phyloP scores from a whole-genome alignment of 768 basidiomycete genomes.

The Tylopilus vinaceipallidus region DNA sequence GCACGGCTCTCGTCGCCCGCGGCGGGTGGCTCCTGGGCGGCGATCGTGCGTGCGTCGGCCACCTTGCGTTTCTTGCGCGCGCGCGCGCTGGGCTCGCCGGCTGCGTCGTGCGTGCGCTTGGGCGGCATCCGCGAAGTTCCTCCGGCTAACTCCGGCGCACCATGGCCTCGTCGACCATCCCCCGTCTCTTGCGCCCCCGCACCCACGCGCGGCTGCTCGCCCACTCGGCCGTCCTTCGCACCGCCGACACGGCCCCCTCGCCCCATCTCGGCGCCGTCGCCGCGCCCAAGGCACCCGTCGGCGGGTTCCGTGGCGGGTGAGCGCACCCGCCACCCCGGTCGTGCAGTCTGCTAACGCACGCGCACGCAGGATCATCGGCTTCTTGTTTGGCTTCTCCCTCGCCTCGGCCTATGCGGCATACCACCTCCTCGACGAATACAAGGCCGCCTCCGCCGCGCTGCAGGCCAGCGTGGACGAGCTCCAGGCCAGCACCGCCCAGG shows the following conservation, averaged over 20 bases:
- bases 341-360: too few relatives aligned
- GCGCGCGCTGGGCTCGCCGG: conserved; percentile 34
- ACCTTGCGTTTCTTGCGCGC: conserved; percentile 73
- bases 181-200: conserved; percentile 24
- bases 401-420: conserved; percentile 87
- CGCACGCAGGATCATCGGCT: conserved; percentile 76
- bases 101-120: conserved; percentile 39
- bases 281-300: conserved; percentile 70
- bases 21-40: conserved; percentile 44
- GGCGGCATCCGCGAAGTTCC: conserved; percentile 34
- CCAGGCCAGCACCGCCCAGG: conserved; percentile 81
- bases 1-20: conserved; percentile 24
- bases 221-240: conserved; percentile 41
- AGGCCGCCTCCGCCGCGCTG: conserved; percentile 80
- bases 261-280: conserved; percentile 55
- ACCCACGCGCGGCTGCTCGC: conserved; percentile 39
- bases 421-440: conserved; percentile 87
- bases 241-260: conserved; percentile 36
- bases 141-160: conserved; percentile 27
- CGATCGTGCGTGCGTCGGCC: conserved; percentile 60
- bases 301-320: conserved; percentile 71
- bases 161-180: conserved; percentile 40
- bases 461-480: conserved; percentile 87
- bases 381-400: conserved; percentile 86
- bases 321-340: too few relatives aligned